Base-by-base conservation (phyloP, 2,329 filamentous ascomycete genomes). In the Nannizzia gypsea region DNA sequence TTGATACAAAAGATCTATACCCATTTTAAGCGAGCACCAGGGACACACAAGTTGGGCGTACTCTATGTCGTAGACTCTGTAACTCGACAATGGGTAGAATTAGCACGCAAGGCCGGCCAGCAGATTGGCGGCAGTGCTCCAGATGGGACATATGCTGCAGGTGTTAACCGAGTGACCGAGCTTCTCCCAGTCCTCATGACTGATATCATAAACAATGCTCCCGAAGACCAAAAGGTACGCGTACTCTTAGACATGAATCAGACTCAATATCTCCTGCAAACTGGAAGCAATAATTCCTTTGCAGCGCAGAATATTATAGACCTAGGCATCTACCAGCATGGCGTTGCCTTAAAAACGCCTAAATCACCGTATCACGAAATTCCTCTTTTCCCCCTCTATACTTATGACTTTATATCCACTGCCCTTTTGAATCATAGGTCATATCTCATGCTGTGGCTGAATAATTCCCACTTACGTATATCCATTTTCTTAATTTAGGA, bases 41-140 rank as follows among this genome's bases (percentile, higher is more conserved):
- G 85, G 73, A 95, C 90, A 73, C 92, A 99, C 83, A 99, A 99
- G 78, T 83, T 99, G 75, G 93, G 93, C 77, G 91, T 96, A 72
- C 86, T 99, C 78, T 99, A 99, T 86, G 91, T 97, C 78, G 89
- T 99, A 91, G 93, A 99, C 82, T 96, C 92, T 80, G 91, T 99
- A 83, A 92, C 91, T 75, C 90, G 93, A 77, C 92, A 95, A 80
- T 99, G 93, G 92, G 85, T 96, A 80, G 92, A 97, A 75, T 88
- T 90, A 77, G 92, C 93, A 70, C 93, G 91, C 77, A 83, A 86
- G 70, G 83, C 88, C 67, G 89, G 88, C 69, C 91, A 97, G 73
- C 77, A 87, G 71, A 83, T 90, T 75, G 88, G 88, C 77, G 85
- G 83, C 74, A 81, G 84, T 74, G 90, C 91, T 66, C 84, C 86